Percentiles rank a stretch among this genome's conserved stretches.
These are phyloP conservation scores for Thielaviopsis euricoi DNA, from an alignment of 2,329 filamentous ascomycete species.

Conservation along the genomic window DNA sequence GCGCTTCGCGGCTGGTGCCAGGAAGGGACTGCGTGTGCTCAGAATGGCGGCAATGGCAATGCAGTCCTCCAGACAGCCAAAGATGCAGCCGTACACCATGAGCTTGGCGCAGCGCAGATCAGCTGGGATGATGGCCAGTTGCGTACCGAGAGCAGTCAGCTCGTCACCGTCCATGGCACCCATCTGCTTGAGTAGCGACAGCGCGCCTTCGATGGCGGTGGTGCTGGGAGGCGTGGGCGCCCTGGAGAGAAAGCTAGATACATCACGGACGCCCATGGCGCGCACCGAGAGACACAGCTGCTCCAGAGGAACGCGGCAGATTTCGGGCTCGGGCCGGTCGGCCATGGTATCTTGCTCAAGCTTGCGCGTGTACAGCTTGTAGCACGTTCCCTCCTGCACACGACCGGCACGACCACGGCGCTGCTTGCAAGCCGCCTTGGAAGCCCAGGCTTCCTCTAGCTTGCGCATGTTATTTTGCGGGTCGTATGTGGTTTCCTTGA, in stretches of 20 bases:
- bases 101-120: conserved; percentile 87
- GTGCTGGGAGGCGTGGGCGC: conserved; percentile 81
- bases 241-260: conserved; percentile 63
- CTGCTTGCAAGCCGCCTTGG: conserved; percentile 84
- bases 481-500: conserved; percentile 94
- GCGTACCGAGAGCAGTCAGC: conserved; percentile 77
- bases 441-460: conserved; percentile 90
- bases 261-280: conserved; percentile 80
- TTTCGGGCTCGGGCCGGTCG: conserved; percentile 81
- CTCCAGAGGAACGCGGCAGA: conserved; percentile 79
- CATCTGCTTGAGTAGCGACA: conserved; percentile 65
- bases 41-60: conserved; percentile 82
- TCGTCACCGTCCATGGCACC: conserved; percentile 76
- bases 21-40: conserved; percentile 75
- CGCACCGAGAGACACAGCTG: conserved; percentile 89
- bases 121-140: conserved; percentile 88
- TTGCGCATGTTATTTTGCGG: conserved; percentile 84
- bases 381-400: conserved; percentile 81
- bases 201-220: conserved; percentile 69
- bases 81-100: conserved; percentile 87
- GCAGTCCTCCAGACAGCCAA: conserved; percentile 78
- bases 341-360: conserved; percentile 67
- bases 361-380: conserved; percentile 82
- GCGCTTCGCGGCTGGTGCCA: conserved; percentile 58
- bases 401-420: conserved; percentile 82